Conservation (phyloP, 305 asterid species). For the Salvia sclarea region DNA sequence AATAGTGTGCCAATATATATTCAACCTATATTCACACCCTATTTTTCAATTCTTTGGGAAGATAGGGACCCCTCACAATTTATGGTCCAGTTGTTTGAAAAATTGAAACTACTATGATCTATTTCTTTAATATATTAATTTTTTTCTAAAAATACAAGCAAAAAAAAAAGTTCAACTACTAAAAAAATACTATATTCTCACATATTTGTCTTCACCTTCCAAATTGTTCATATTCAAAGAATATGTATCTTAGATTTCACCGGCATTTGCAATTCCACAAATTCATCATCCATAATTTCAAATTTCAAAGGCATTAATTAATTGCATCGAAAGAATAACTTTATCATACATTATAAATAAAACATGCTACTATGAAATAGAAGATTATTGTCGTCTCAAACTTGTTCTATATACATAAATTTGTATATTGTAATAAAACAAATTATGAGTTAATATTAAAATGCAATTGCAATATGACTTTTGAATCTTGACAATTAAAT, state of each 20-base stretch:
- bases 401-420: too few relatives aligned
- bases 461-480: too few relatives aligned
- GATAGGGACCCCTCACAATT: conserved; percentile 25
- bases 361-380: too few relatives aligned
- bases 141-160: background rate
- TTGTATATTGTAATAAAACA: too few relatives aligned
- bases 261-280: background rate
- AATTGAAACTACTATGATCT: too few relatives aligned
- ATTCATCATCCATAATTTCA: background rate
- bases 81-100: conserved; percentile 27
- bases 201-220: conserved; percentile 1
- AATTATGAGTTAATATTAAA: too few relatives aligned
- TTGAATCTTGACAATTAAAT: too few relatives aligned
- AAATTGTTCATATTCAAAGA: conserved; percentile 11
- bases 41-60: background rate
- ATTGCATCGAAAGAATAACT: too few relatives aligned
- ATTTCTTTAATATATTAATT: background rate
- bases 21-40: conserved; percentile 20
- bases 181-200: background rate
- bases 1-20: conserved; percentile 49
- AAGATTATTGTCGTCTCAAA: too few relatives aligned
- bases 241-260: background rate
- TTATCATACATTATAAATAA: too few relatives aligned
- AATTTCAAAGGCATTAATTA: background rate
- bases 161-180: background rate